Conservation (phyloP, 1,284 basidiomycete species). For the Fomitiporia mediterranea region DNA sequence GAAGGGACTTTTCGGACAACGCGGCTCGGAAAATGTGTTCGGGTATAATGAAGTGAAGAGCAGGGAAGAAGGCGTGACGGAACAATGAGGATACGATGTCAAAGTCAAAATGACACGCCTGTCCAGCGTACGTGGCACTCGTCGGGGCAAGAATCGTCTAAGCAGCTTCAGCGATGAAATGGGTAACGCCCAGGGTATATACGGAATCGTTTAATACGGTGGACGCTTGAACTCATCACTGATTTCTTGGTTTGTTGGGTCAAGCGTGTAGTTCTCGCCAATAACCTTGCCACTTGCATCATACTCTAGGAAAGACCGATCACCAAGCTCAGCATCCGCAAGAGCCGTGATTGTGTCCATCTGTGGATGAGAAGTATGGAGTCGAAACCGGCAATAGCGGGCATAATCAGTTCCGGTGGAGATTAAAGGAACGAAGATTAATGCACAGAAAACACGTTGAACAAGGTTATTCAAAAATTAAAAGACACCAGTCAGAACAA, state of each 20-base stretch:
- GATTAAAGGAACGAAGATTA: not conserved
- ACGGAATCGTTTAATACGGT: constrained; percentile 10
- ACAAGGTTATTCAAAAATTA: not conserved
- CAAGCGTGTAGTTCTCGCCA: constrained; percentile 15
- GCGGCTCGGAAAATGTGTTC: no score
- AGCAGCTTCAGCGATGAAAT: not conserved
- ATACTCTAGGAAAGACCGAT: constrained; percentile 19
- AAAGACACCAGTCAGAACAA: not conserved
- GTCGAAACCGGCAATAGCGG: no score
- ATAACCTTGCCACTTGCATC: constrained; percentile 19
- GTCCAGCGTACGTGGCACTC: no score
- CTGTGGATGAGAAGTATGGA: constrained; percentile 6
- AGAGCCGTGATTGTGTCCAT: constrained; percentile 21
- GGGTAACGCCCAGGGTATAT: not conserved
- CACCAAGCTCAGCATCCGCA: constrained; percentile 14
- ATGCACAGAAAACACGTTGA: no score
- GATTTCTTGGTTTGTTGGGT: constrained; percentile 20
- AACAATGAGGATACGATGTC: no score
- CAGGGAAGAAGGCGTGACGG: no score
- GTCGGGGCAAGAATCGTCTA: no score
- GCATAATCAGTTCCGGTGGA: not conserved
- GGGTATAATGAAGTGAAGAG: no score
- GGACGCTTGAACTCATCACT: constrained; percentile 21
- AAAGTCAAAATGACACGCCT: no score
- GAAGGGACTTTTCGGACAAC: no score